Conservation (phyloP, 1,284 basidiomycete species). For the Sparassis latifolia region DNA sequence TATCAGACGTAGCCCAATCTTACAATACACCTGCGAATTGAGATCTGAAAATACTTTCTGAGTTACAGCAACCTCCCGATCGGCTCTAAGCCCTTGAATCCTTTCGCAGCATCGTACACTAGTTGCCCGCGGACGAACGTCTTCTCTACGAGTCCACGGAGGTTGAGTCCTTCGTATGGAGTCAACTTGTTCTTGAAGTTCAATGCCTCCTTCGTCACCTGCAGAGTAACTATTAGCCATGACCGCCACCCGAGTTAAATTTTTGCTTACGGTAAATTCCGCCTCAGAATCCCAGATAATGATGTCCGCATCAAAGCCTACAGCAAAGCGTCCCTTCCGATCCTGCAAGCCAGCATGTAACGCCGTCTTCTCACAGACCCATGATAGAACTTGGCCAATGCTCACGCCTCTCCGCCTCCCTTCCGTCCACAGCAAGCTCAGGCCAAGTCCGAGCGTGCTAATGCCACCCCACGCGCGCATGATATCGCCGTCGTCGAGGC, state of each 20-base stretch:
- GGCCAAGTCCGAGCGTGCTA: constrained; percentile 79
- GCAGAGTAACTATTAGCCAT: neutral
- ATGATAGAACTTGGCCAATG: constrained; percentile 62
- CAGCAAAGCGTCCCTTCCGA: constrained; percentile 64
- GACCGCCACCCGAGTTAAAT: too few species aligned
- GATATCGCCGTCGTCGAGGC: constrained; percentile 70
- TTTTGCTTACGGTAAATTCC: constrained; percentile 49
- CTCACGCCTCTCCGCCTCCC: constrained; percentile 50
- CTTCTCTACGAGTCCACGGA: constrained; percentile 67
- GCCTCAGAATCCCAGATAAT: constrained; percentile 77
- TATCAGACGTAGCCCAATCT: too few species aligned
- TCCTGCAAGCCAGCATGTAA: constrained; percentile 66
- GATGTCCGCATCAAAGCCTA: constrained; percentile 81
- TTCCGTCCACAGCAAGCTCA: constrained; percentile 85
- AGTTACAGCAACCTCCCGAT: constrained; percentile 20
- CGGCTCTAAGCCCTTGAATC: constrained; percentile 28
- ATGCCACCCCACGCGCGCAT: constrained; percentile 94
- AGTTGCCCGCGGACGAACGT: constrained; percentile 73
- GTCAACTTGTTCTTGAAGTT: constrained; percentile 92
- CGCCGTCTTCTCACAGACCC: constrained; percentile 70
- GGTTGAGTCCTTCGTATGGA: constrained; percentile 72
- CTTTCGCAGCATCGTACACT: constrained; percentile 48
- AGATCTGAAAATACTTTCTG: neutral
- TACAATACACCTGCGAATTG: neutral
- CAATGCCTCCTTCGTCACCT: constrained; percentile 70